These are phyloP conservation scores for Falciphora oryzae DNA, from an alignment of 2,329 filamentous ascomycete genomes.

Conservation along the genomic window DNA sequence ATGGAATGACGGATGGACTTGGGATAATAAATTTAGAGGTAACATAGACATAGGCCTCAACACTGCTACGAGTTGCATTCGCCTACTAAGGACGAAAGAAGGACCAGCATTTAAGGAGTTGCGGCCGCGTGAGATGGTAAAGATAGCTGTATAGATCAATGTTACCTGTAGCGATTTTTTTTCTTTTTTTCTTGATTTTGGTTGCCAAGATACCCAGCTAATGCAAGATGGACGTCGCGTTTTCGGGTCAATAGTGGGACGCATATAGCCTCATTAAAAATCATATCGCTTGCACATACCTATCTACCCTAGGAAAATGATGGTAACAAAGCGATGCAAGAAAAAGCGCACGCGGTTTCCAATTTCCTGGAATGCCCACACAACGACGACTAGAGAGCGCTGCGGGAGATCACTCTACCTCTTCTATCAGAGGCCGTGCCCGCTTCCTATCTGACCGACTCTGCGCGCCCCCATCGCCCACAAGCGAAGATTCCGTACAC, in stretches of 20 bases:
- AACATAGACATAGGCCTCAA: background rate
- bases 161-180: background rate
- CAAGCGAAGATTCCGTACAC: background rate
- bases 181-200: no score
- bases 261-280: no score
- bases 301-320: no score
- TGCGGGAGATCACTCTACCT: conserved; percentile 15
- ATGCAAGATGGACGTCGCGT: no score
- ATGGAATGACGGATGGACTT: no score
- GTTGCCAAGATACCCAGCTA: no score
- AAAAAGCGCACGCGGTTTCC: background rate
- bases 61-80: background rate
- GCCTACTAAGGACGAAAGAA: background rate
- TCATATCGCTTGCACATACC: no score
- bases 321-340: background rate
- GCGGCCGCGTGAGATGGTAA: no score
- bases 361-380: background rate
- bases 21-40: background rate
- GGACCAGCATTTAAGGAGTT: background rate
- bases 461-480: background rate
- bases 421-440: conserved; percentile 13
- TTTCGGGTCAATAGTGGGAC: no score
- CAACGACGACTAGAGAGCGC: background rate
- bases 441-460: background rate
- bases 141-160: background rate